Conservation (phyloP, 2,329 filamentous ascomycete genomes). For the Penicillium brevicompactum region DNA sequence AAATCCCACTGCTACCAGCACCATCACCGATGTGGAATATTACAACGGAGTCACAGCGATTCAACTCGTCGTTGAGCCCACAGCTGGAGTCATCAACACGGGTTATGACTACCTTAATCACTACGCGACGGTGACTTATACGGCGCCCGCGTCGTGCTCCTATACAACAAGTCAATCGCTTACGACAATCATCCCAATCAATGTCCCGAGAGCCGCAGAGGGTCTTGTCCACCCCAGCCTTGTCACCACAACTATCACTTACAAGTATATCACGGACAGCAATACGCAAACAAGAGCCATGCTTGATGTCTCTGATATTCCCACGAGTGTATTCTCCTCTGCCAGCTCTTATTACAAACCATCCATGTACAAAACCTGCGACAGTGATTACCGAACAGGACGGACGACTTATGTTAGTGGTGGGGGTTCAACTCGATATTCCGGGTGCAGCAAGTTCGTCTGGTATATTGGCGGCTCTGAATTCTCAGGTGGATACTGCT, state of each 20-base stretch:
- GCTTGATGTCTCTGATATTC: conserved; percentile 10
- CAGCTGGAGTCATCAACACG: conserved; percentile 10
- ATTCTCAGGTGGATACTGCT: conserved; percentile 16
- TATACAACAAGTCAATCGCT: conserved; percentile 11
- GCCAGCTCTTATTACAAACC: conserved; percentile 8
- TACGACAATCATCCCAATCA: conserved; percentile 7
- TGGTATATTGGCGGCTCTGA: conserved; percentile 7
- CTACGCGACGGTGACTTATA: conserved; percentile 14
- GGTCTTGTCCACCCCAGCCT: conserved; percentile 1
- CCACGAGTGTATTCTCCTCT: conserved; percentile 5
- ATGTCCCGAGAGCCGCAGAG: conserved; percentile 8
- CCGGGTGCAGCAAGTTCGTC: conserved; percentile 10
- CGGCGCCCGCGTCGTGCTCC: conserved; percentile 15
- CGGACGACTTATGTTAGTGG: conserved; percentile 1
- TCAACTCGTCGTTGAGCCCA: conserved; percentile 12
- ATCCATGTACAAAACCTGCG: conserved; percentile 8
- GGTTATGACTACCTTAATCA: conserved; percentile 5
- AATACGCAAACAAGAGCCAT: conserved; percentile 4
- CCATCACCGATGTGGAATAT: conserved; percentile 8
- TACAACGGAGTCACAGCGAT: conserved; percentile 11
- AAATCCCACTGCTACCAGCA: conserved; percentile 6
- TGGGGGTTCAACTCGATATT: not conserved
- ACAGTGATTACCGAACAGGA: conserved; percentile 4
- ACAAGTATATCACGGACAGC: conserved; percentile 3
- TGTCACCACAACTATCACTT: conserved; percentile 7